phyloP scores from a whole-genome alignment of 169 alveolate species.

The Eimeria sp. region DNA sequence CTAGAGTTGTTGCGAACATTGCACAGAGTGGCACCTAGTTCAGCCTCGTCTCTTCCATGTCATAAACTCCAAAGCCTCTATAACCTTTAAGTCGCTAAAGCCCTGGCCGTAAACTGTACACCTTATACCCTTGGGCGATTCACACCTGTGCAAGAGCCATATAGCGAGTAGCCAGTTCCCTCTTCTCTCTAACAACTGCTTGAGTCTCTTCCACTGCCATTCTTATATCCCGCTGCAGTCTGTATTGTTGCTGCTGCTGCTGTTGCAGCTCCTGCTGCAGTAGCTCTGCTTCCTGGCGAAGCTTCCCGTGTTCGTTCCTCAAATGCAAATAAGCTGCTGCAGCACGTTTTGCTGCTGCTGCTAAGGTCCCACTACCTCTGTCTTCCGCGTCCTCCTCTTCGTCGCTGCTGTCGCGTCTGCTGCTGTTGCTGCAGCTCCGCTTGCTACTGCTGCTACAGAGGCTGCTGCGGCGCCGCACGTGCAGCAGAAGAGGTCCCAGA shows the following conservation, averaged over 20 bases:
- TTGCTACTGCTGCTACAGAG: slow-evolving; percentile 44
- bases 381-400: slow-evolving; percentile 35
- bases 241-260: slow-evolving; percentile 55
- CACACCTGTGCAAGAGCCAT: slow-evolving; percentile 61
- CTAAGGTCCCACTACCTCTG: slow-evolving; percentile 5
- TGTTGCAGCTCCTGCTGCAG: slow-evolving; percentile 65
- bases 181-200: slow-evolving; percentile 37
- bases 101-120: too few relatives aligned
- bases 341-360: slow-evolving; percentile 65
- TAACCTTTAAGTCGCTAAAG: not conserved
- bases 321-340: slow-evolving; percentile 42
- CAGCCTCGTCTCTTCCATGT: not conserved
- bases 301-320: slow-evolving; percentile 24
- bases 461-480: slow-evolving; percentile 13
- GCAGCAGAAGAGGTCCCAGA: slow-evolving; percentile 52
- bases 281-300: slow-evolving; percentile 39
- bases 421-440: slow-evolving; percentile 58
- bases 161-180: slow-evolving; percentile 39
- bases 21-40: not conserved
- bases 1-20: not conserved
- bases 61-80: not conserved
- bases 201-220: slow-evolving; percentile 49
- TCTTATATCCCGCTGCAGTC: slow-evolving; percentile 32
- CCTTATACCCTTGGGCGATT: not conserved
- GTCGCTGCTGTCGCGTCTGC: slow-evolving; percentile 53